Conservation (phyloP, 257 asterid genomes). For the Penstemon newberryi region DNA sequence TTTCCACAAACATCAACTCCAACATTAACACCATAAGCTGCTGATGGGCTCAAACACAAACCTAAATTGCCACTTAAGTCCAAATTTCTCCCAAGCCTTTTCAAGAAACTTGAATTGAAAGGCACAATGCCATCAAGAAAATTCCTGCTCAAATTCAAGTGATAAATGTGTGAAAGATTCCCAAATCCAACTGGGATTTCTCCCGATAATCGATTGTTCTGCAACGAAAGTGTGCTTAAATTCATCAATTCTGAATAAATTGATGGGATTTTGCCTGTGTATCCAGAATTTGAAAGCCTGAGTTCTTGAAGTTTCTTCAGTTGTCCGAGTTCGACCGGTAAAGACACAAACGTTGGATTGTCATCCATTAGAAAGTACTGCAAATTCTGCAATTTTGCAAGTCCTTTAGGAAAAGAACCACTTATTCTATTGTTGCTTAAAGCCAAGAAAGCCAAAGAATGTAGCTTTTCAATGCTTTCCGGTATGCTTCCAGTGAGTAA, state of each 20-base stretch:
- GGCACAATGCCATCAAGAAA: conserved; percentile 67
- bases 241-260: conserved; percentile 52
- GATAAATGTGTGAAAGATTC: conserved; percentile 57
- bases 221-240: conserved; percentile 64
- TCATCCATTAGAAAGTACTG: conserved; percentile 81
- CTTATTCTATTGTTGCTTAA: conserved; percentile 57
- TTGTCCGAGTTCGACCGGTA: conserved; percentile 55
- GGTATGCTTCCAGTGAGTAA: conserved; percentile 63
- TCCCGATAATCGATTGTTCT: conserved; percentile 65
- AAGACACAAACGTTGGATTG: conserved; percentile 59
- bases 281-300: conserved; percentile 72
- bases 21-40: conserved; percentile 34
- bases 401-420: conserved; percentile 52
- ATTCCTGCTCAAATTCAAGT: conserved; percentile 80
- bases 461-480: conserved; percentile 38
- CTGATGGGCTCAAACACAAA: conserved; percentile 58
- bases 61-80: conserved; percentile 82
- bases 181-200: conserved; percentile 58
- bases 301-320: conserved; percentile 71
- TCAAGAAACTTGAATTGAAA: conserved; percentile 65
- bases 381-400: conserved; percentile 41
- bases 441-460: conserved; percentile 64
- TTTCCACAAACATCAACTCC: conserved; percentile 56
- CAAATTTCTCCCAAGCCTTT: conserved; percentile 70
- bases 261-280: conserved; percentile 66